These are phyloP conservation scores for Pestalotiopsis sp. DNA, from an alignment of 2,329 filamentous ascomycete species.

Conservation along the genomic window DNA sequence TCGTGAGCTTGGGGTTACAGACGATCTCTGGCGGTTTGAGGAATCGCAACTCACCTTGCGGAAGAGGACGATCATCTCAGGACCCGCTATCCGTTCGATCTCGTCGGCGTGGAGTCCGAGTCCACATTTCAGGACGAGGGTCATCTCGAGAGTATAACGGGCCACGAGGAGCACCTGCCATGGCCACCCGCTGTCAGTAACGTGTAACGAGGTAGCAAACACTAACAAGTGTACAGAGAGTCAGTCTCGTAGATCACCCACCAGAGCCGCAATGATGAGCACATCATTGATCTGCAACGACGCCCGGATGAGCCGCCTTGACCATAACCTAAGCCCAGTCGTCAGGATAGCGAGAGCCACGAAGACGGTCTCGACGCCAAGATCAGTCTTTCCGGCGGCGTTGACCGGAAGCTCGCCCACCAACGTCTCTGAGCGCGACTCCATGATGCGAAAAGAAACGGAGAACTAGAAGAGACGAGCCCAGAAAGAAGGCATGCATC, in stretches of 20 bases:
- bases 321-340: constrained; percentile 20
- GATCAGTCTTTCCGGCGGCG: constrained; percentile 13
- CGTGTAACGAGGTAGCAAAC: not conserved
- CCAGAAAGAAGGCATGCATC: not conserved
- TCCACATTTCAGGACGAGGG: constrained; percentile 17
- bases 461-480: not conserved
- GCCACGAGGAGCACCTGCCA: constrained; percentile 13
- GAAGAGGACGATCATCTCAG: constrained; percentile 12
- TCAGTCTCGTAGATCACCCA: not conserved
- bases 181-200: not conserved
- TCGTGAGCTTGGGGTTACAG: not conserved
- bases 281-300: constrained; percentile 18
- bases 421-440: not conserved
- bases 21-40: not conserved
- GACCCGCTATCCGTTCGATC: constrained; percentile 10
- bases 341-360: constrained; percentile 15
- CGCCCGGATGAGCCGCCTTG: constrained; percentile 13
- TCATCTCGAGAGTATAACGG: constrained; percentile 18
- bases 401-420: constrained; percentile 6
- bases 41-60: not conserved
- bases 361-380: constrained; percentile 16
- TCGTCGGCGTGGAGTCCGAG: constrained; percentile 17
- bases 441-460: not conserved
- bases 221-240: constrained; percentile 3
- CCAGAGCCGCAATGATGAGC: constrained; percentile 16